Evolutionary conservation across 1,284 basidiomycete genomes (phyloP).

Genomic region (Phylloporus sp.): DNA sequence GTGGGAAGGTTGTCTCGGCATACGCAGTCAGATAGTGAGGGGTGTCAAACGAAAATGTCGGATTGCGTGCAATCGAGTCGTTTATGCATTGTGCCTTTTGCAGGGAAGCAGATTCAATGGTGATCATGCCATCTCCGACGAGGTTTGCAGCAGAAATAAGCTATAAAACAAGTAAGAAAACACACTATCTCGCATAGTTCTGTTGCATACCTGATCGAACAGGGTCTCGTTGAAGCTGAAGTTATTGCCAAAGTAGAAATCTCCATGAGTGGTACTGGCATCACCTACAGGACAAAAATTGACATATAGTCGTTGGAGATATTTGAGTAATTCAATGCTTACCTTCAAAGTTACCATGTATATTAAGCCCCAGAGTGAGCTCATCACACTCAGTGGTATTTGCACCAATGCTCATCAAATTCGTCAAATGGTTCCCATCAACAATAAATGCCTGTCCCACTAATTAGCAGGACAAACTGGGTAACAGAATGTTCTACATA

Average conservation of each 20-base stretch:
- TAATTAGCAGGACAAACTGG: slow-evolving; percentile 2
- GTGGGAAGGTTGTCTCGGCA: slow-evolving; percentile 33
- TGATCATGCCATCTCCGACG: slow-evolving; percentile 26
- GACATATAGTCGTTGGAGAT: background rate
- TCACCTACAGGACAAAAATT: slow-evolving; percentile 25
- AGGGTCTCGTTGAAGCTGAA: slow-evolving; percentile 38
- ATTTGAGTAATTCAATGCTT: background rate
- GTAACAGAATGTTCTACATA: slow-evolving; percentile 9
- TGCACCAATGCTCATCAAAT: slow-evolving; percentile 38
- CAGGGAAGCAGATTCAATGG: slow-evolving; percentile 29
- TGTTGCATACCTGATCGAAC: slow-evolving; percentile 26
- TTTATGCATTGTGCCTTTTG: slow-evolving; percentile 28
- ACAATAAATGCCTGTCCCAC: slow-evolving; percentile 30
- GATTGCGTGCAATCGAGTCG: slow-evolving; percentile 38
- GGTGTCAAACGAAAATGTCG: slow-evolving; percentile 32
- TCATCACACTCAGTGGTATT: slow-evolving; percentile 29
- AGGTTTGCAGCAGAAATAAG: slow-evolving; percentile 26
- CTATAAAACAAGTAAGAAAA: slow-evolving; percentile 16
- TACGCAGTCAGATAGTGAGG: slow-evolving; percentile 31
- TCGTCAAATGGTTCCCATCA: slow-evolving; percentile 39
- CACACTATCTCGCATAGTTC: background rate
- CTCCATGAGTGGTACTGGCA: slow-evolving; percentile 36
- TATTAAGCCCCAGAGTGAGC: slow-evolving; percentile 28
- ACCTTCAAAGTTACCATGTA: slow-evolving; percentile 36
- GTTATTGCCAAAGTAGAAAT: slow-evolving; percentile 40